Conservation (phyloP, 306 rosid species). For the Citrullus colocynthis region DNA sequence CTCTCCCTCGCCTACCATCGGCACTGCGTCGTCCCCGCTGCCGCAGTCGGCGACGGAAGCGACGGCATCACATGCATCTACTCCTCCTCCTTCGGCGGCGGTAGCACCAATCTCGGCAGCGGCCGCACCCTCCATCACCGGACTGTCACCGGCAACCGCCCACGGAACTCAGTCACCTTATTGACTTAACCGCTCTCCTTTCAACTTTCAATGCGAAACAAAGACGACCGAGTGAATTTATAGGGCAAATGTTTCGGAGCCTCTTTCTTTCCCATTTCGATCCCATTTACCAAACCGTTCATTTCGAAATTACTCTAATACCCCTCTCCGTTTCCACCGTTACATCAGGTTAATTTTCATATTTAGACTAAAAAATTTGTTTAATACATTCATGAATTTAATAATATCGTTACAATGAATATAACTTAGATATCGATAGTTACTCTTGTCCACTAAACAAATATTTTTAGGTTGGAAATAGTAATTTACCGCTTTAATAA, state of each 20-base stretch:
- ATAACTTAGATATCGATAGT: too few relatives aligned
- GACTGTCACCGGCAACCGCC: neutral
- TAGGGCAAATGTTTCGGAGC: slow-evolving; percentile 25
- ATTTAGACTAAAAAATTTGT: too few relatives aligned
- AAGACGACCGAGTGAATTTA: slow-evolving; percentile 11
- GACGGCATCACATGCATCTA: slow-evolving; percentile 4
- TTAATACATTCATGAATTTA: too few relatives aligned
- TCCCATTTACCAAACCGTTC: neutral
- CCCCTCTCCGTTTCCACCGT: neutral
- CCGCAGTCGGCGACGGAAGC: slow-evolving; percentile 17
- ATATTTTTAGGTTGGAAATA: too few relatives aligned
- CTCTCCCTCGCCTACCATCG: slow-evolving; percentile 19
- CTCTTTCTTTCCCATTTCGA: slow-evolving; percentile 2
- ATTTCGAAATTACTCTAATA: neutral
- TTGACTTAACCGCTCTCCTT: slow-evolving; percentile 25
- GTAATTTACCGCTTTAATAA: too few relatives aligned
- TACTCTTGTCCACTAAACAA: too few relatives aligned
- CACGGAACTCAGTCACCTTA: slow-evolving; percentile 7
- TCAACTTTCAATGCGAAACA: neutral
- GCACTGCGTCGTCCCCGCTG: slow-evolving; percentile 45
- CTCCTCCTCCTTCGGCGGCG: slow-evolving; percentile 2
- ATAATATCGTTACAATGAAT: too few relatives aligned
- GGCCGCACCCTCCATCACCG: slow-evolving; percentile 35
- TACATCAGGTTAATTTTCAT: too few relatives aligned
- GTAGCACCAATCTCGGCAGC: slow-evolving; percentile 2